These are phyloP conservation scores for Cyclanthera cordifolia DNA, from an alignment of 306 rosid genomes.

Conservation along the genomic window DNA sequence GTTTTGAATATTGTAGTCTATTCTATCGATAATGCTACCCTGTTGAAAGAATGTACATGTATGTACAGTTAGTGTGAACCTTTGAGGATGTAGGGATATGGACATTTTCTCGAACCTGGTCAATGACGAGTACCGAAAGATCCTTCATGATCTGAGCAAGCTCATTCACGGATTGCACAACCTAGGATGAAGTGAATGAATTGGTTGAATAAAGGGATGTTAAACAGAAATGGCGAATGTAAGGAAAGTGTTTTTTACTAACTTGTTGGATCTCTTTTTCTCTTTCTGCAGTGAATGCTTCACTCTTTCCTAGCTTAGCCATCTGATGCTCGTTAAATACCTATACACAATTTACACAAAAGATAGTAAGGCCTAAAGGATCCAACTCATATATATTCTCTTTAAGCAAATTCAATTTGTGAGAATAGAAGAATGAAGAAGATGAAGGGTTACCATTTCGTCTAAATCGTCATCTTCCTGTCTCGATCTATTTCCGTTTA, in stretches of 20 bases:
- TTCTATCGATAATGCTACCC: conserved; percentile 96
- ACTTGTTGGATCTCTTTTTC: conserved; percentile 91
- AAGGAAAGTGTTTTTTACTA: conserved; percentile 13
- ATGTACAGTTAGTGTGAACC: conserved; percentile 4
- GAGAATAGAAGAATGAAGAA: neutral
- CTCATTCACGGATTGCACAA: conserved; percentile 93
- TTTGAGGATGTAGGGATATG: conserved; percentile 9
- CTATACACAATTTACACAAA: conserved; percentile 24
- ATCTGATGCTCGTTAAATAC: conserved; percentile 74
- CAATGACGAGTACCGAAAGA: conserved; percentile 89
- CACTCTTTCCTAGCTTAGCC: conserved; percentile 80
- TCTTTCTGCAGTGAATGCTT: conserved; percentile 83
- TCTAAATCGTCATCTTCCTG: conserved; percentile 80
- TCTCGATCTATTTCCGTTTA: conserved; percentile 61
- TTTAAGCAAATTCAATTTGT: neutral
- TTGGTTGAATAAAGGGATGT: neutral
- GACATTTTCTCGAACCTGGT: conserved; percentile 60
- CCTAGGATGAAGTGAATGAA: conserved; percentile 29
- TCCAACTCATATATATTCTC: neutral
- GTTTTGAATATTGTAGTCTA: conserved; percentile 92
- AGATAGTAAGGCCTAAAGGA: conserved; percentile 2
- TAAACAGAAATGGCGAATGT: neutral
- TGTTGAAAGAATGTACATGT: conserved; percentile 19
- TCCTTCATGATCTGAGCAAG: conserved; percentile 99
- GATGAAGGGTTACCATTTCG: conserved; percentile 49